Evolutionary conservation across 2,329 filamentous ascomycete species (phyloP).

Genomic region (Neonectria hederae): DNA sequence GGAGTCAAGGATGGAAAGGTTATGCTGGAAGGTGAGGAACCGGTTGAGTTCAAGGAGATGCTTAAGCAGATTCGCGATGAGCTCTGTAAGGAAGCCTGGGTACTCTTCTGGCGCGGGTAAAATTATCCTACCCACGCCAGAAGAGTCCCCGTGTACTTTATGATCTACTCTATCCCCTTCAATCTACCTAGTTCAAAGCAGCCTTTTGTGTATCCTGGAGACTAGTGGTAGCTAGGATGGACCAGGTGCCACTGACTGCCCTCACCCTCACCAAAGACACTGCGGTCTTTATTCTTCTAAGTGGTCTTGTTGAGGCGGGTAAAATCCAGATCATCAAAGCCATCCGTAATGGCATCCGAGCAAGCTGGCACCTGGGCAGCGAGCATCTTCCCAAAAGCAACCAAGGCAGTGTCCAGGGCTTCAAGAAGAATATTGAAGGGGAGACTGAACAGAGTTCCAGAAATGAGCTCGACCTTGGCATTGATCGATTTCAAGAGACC

Average conservation of each 20-base stretch:
- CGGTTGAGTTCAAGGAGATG: slow-evolving; percentile 27
- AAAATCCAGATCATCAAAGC: not conserved
- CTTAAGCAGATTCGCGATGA: slow-evolving; percentile 20
- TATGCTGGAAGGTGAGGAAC: slow-evolving; percentile 31
- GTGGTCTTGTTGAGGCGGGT: not conserved
- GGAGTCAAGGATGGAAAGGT: slow-evolving; percentile 32
- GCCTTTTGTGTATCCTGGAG: not conserved
- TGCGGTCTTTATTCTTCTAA: not conserved
- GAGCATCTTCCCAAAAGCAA: not conserved
- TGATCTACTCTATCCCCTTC: not conserved
- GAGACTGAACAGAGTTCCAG: not conserved
- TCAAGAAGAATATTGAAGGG: not conserved
- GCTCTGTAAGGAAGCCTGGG: slow-evolving; percentile 27
- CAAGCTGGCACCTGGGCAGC: not conserved
- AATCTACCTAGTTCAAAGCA: not conserved
- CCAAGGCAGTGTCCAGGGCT: not conserved
- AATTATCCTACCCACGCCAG: too few species aligned
- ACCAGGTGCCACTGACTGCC: too few species aligned
- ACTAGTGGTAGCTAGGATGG: too few species aligned
- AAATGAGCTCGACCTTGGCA: not conserved
- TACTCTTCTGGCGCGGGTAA: slow-evolving; percentile 21
- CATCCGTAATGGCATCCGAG: not conserved
- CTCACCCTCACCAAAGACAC: too few species aligned
- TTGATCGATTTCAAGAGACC: not conserved
- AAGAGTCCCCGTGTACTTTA: too few species aligned